phyloP scores from a whole-genome alignment of 768 basidiomycete genomes.

The Psilocybe cubensis region DNA sequence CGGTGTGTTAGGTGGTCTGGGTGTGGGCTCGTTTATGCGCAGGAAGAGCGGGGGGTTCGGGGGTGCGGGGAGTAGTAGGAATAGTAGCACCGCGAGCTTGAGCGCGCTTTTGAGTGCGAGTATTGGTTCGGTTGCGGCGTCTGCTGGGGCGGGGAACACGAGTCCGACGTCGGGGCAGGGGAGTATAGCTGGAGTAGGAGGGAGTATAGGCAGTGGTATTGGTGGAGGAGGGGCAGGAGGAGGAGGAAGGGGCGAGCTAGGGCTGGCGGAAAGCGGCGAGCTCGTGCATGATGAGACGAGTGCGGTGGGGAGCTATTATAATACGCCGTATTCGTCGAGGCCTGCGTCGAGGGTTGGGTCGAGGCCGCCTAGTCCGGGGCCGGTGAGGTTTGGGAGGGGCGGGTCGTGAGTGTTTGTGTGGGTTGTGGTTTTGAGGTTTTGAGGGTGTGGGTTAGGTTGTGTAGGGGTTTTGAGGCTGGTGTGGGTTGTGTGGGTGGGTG shows the following conservation, averaged over 20 bases:
- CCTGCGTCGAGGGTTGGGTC: neutral
- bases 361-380: neutral
- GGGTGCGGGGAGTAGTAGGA: constrained; percentile 21
- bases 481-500: too few relatives aligned
- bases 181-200: too few relatives aligned
- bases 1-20: constrained; percentile 14
- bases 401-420: too few relatives aligned
- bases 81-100: constrained; percentile 26
- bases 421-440: too few relatives aligned
- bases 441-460: too few relatives aligned
- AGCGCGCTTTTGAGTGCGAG: constrained; percentile 16
- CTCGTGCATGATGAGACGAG: constrained; percentile 5
- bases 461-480: too few relatives aligned
- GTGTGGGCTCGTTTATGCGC: constrained; percentile 27
- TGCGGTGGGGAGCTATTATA: neutral
- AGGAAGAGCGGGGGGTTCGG: constrained; percentile 26
- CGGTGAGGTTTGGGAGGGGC: neutral
- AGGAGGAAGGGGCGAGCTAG: constrained; percentile 8
- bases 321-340: neutral
- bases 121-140: neutral
- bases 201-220: neutral
- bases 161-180: neutral
- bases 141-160: neutral
- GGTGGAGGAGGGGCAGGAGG: neutral
- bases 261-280: constrained; percentile 21